These are phyloP conservation scores for Chaetomium globosum DNA, from an alignment of 2,329 filamentous ascomycete genomes.

Conservation along the genomic window DNA sequence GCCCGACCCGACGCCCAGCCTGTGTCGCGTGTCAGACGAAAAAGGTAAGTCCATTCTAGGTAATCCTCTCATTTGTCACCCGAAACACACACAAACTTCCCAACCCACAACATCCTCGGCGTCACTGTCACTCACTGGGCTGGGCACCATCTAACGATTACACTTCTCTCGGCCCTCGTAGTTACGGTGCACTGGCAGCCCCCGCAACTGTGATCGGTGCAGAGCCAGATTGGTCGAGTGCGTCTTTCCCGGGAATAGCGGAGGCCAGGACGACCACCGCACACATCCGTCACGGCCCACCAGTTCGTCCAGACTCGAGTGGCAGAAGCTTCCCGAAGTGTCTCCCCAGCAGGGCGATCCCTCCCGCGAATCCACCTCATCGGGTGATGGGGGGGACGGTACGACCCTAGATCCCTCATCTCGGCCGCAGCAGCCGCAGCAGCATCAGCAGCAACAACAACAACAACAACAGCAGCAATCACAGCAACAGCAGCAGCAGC, in stretches of 20 bases:
- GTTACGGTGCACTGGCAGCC: slow-evolving; percentile 26
- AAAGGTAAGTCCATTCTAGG: slow-evolving; percentile 17
- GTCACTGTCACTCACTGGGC: background rate
- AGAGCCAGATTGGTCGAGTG: slow-evolving; percentile 21
- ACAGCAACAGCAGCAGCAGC: background rate
- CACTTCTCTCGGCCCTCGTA: background rate
- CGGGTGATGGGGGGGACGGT: slow-evolving; percentile 4
- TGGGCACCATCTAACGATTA: background rate
- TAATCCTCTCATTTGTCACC: slow-evolving; percentile 4
- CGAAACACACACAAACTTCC: background rate
- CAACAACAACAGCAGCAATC: background rate
- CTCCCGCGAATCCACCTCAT: background rate
- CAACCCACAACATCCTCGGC: background rate
- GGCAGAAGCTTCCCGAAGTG: slow-evolving; percentile 9
- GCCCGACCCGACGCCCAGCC: slow-evolving; percentile 14
- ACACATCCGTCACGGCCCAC: slow-evolving; percentile 11
- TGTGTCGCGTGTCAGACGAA: slow-evolving; percentile 23
- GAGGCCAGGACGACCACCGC: background rate
- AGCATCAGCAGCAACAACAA: background rate
- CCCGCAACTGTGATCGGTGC: slow-evolving; percentile 23
- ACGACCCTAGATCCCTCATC: background rate
- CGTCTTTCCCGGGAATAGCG: slow-evolving; percentile 8
- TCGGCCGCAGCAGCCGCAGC: background rate
- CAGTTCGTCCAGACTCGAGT: slow-evolving; percentile 12
- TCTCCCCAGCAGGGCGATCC: slow-evolving; percentile 10